phyloP scores from a whole-genome alignment of 2,329 filamentous ascomycete species.

The Hymenoscyphus occultus region DNA sequence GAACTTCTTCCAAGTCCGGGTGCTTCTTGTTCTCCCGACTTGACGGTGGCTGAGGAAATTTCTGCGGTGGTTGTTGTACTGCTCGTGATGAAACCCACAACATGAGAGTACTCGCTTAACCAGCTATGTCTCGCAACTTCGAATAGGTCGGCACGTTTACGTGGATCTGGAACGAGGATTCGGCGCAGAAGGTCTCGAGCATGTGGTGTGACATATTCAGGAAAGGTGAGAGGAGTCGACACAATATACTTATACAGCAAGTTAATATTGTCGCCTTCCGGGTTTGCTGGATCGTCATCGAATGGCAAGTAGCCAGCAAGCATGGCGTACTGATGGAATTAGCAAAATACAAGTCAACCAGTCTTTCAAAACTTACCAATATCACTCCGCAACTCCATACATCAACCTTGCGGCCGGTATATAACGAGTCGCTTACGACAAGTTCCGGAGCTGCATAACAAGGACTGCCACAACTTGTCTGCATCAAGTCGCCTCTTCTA shows the following conservation, averaged over 20 bases:
- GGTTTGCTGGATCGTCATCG: slow-evolving; percentile 96
- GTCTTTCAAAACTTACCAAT: slow-evolving; percentile 60
- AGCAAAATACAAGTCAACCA: slow-evolving; percentile 20
- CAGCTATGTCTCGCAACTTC: slow-evolving; percentile 97
- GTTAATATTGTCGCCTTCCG: slow-evolving; percentile 98
- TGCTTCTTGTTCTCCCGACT: slow-evolving; percentile 54
- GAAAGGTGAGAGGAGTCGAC: slow-evolving; percentile 92
- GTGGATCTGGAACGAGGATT: slow-evolving; percentile 91
- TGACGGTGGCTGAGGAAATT: slow-evolving; percentile 75
- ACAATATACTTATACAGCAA: slow-evolving; percentile 99
- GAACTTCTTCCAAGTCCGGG: slow-evolving; percentile 76
- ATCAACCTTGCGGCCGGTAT: slow-evolving; percentile 96
- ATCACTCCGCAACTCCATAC: slow-evolving; percentile 99
- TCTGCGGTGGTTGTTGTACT: slow-evolving; percentile 84
- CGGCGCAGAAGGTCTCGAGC: slow-evolving; percentile 87
- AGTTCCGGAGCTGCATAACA: slow-evolving; percentile 97
- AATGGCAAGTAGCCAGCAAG: slow-evolving; percentile 95
- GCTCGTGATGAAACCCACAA: slow-evolving; percentile 96
- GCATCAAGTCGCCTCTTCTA: slow-evolving; percentile 92
- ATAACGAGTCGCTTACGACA: slow-evolving; percentile 94
- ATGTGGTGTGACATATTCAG: slow-evolving; percentile 97
- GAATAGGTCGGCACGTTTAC: slow-evolving; percentile 92
- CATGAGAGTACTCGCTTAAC: slow-evolving; percentile 94
- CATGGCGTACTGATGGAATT: slow-evolving; percentile 82
- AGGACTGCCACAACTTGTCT: slow-evolving; percentile 96